Percentiles rank a stretch among this genome's conserved stretches.
Evolutionary conservation across 1,284 basidiomycete species (phyloP).

Genomic region (Flammula alnicola): DNA sequence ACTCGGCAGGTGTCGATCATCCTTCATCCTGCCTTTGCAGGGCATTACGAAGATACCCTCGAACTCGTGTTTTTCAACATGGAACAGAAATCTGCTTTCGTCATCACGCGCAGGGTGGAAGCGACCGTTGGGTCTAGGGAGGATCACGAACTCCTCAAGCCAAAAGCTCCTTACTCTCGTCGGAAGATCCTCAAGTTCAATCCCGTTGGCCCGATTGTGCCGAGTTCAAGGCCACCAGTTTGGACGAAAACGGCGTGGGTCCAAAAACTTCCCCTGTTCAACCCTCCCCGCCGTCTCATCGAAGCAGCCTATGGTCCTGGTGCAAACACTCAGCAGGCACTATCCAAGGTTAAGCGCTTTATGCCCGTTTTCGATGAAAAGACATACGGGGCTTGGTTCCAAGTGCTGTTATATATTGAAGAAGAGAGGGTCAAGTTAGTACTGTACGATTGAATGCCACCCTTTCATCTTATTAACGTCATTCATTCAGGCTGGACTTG

Average conservation of each 20-base stretch:
- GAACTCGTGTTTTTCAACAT: slow-evolving; percentile 41
- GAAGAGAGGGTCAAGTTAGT: slow-evolving; percentile 49
- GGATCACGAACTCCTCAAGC: slow-evolving; percentile 44
- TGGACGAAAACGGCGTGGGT: slow-evolving; percentile 38
- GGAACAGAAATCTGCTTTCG: slow-evolving; percentile 34
- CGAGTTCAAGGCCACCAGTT: slow-evolving; percentile 39
- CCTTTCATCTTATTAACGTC: slow-evolving; percentile 3
- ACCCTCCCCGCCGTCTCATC: slow-evolving; percentile 32
- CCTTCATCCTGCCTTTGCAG: slow-evolving; percentile 37
- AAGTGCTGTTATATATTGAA: slow-evolving; percentile 48
- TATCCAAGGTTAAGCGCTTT: slow-evolving; percentile 33
- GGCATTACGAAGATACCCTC: slow-evolving; percentile 42
- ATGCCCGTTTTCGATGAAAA: slow-evolving; percentile 39
- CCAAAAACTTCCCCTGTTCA: slow-evolving; percentile 31
- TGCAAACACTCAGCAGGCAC: slow-evolving; percentile 21
- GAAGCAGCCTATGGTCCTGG: slow-evolving; percentile 32
- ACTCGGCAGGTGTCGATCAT: slow-evolving; percentile 21
- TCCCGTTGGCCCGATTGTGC: slow-evolving; percentile 32
- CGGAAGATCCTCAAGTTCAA: slow-evolving; percentile 28
- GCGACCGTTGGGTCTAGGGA: slow-evolving; percentile 45
- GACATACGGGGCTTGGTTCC: slow-evolving; percentile 46
- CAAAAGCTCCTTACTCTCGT: slow-evolving; percentile 42
- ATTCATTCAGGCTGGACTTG: slow-evolving; percentile 45
- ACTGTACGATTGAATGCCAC: neutral
- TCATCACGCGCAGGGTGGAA: slow-evolving; percentile 43